Evolutionary conservation across 192 early-diverging fungal species (phyloP), one percentile per base, ranked within the genome.

Genomic region (Obelidium mucronatum): DNA sequence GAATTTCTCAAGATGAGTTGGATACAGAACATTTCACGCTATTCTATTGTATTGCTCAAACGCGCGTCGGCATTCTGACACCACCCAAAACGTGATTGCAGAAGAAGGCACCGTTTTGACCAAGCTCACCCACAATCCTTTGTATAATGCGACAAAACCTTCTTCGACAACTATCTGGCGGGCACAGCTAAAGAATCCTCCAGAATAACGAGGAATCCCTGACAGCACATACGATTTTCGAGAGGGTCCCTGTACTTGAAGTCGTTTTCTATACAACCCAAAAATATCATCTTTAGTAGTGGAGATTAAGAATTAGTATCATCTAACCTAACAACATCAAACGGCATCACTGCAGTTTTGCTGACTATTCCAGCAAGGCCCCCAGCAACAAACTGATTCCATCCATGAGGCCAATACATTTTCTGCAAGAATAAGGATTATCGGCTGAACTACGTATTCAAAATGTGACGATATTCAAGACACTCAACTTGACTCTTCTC

Each of bases 61-160:
- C 42, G 39, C 15, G 17, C 51, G 3, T 30, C 66, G 11, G 19
- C 40, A 68, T 65, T 67, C 52, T 33, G 65, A 77, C 3, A 87
- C 83, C 34, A 97, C 89, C 74, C 93, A 91, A 75, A 99, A 99
- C 1, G 95, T 93, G 4, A 94, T 85, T 2, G 97, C 95, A 39
- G 91, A 90, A 0, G 90, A 88, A 6, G 95, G 94, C 3, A 89
- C 95, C 4, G 93, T 86, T 84, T 99, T 99, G 67, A 99, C 71
- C 2, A 97, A 62, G 0, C 92, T 91, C 1, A 96, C 96, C 2
- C 91, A 82, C 11, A 96, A 73, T 0, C 97, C 96, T 53, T 95
- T 94, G 81, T 96, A 99, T 28, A 99, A 83, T 1, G 92, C 94
- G 28, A 85, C 58, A n/a, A 90, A 71, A 3, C 95, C 96, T 81